Evolutionary conservation across 495 filamentous ascomycete genomes (phyloP).

Genomic region (Penicillium cosmopolitanum): DNA sequence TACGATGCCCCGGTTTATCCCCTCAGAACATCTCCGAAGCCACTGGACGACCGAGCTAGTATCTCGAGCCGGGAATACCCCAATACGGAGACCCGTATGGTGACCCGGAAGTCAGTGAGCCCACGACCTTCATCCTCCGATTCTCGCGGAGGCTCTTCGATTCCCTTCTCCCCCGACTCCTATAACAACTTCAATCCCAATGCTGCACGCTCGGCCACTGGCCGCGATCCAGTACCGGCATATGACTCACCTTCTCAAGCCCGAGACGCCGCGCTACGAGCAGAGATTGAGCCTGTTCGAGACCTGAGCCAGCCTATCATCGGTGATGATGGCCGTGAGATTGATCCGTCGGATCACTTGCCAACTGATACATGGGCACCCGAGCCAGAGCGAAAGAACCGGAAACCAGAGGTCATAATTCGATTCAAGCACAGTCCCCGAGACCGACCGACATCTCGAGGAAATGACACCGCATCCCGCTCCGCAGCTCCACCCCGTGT

Average conservation of each 20-base stretch:
- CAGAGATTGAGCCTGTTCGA: slow-evolving; percentile 38
- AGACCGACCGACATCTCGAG: slow-evolving; percentile 28
- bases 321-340: slow-evolving; percentile 79
- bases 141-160: slow-evolving; percentile 57
- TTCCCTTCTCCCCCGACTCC: slow-evolving; percentile 89
- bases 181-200: slow-evolving; percentile 55
- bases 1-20: slow-evolving; percentile 37
- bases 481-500: slow-evolving; percentile 24
- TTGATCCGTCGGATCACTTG: slow-evolving; percentile 93
- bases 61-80: slow-evolving; percentile 44
- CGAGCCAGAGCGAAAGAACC: slow-evolving; percentile 80
- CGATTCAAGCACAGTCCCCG: slow-evolving; percentile 52
- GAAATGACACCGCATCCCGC: slow-evolving; percentile 24
- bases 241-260: slow-evolving; percentile 50
- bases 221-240: slow-evolving; percentile 36
- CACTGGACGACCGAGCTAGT: slow-evolving; percentile 29
- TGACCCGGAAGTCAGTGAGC: slow-evolving; percentile 74
- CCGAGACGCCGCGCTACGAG: slow-evolving; percentile 40
- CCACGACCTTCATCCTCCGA: slow-evolving; percentile 64
- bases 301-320: slow-evolving; percentile 62
- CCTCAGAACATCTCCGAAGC: slow-evolving; percentile 42
- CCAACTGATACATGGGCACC: slow-evolving; percentile 92
- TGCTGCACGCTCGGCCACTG: slow-evolving; percentile 35
- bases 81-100: slow-evolving; percentile 63
- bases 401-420: slow-evolving; percentile 58